Evolutionary conservation across 495 filamentous ascomycete genomes (phyloP), one percentile per base, ranked within the genome.

Genomic region (Jackrogersella multiformis): DNA sequence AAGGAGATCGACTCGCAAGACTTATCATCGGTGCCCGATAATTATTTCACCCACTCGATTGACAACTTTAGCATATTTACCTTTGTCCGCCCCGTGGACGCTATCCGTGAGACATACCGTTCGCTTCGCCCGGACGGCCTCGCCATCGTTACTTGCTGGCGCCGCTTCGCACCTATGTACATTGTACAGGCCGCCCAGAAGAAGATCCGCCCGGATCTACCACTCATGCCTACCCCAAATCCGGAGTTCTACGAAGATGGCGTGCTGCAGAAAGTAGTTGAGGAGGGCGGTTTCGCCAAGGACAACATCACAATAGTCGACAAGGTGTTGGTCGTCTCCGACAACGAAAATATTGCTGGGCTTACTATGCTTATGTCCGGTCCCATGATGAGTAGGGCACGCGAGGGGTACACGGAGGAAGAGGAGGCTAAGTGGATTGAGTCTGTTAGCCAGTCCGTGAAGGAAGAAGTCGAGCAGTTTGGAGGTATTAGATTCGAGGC

Each of bases 41-140:
- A 66, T 35, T 54, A 60, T 53, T 78, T 80, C 69, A 77, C 76
- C n/a, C 75, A 78, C 72, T 74, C 69, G 42, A 77, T 78, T 61
- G 69, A 76, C 59, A 78, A 76, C 68, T 74, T 78, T 16, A 73
- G 73, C 57, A 73, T 77, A 55, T 80, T 78, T 65, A 68, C 69
- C 51, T 72, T 75, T 34, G 30, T 48, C 1, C 69, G 73, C 54
- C 74, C 74, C 3, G 56, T 57, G 0, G 46, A 63, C n/a, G 72
- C 63, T 5, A 44, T 75, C 10, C 51, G 45, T 4, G 66, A 78
- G 64, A 76, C 73, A 6, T 67, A 69, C 38, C 77, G 76, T 49
- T 78, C 78, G 1, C 73, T 82, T 4, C 72, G 72, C 28, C 71
- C 75, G 5, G 70, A 61, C 36, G 78, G 78, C 30, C 56, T 76